Evolutionary conservation across 441 rosid genomes (phyloP), one percentile per base, ranked within the genome.

Genomic region (Hura crepitans): DNA sequence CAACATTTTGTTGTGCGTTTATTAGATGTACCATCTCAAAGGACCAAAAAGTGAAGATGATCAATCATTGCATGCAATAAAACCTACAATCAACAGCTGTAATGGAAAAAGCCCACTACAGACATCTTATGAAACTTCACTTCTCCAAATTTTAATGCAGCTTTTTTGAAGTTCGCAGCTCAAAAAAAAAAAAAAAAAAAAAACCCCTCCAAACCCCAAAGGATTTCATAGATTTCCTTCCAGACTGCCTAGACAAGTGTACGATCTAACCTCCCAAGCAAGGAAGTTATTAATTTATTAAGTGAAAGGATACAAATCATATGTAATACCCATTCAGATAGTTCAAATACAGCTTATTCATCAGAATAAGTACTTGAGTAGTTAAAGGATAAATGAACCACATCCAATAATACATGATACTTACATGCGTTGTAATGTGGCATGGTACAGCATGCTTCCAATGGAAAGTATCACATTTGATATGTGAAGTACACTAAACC

Each of bases 361-460:
- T 22, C 22, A 23, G 31, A 11, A 33, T 20, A 27, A 39, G 25
- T 23, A 25, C 28, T 1, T 4, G 42, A 55, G 30, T 11, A 15
- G 27, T 20, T 30, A 62, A 42, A 74, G 28, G 56, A 7, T 46
- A 5, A 49, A 47, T 45, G 51, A 65, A 58, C 11, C 37, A 61
- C 27, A 42, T 50, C 15, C 42, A 31, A 25, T 5, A 60, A 69
- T 15, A 47, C 49, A 31, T 35, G 60, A 35, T 47, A 84, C 96
- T 84, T 81, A 94, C 97, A 89, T 76, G 35, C 74, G 86, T 68
- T 85, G 97, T 82, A 94, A 75, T 0, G 96, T 84, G 77, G 91
- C 89, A 79, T 94, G 99, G 78, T 87, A 90, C 61, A 90, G 72
- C 92, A 94, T 85, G 83, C 97, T 94, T 68, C 99, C 97, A 11